Base-by-base conservation (phyloP, 306 rosid species). In the Purshia tridentata region DNA sequence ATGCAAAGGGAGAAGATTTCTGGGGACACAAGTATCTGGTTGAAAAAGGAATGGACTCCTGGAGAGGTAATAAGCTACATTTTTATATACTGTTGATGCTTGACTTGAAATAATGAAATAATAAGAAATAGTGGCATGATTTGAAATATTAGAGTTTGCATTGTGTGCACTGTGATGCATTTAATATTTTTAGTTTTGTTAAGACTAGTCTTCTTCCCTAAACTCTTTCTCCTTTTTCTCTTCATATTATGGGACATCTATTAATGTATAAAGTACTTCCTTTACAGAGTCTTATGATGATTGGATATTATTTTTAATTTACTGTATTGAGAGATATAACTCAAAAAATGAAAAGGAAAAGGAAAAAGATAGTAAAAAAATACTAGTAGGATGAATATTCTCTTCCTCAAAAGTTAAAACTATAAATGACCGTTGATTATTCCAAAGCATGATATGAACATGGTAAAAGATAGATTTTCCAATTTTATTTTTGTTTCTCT, bases 31-130 rank as follows among this genome's bases (percentile, higher is more conserved):
- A 81, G 78, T 76, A 80, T 91, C 58, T 93, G 97, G 98, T 81
- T 86, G 53, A 88, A 86, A 87, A 84, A 86, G 71, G 91, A 79
- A 82, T 93, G 97, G 97, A 79, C 8, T 67, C 94, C 94, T 6
- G 98, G 98, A 83, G 98, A 93, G 98, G 98, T 92, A 84, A 63
- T 6, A 62, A 41, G 63, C 71, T 45, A 19, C 4, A 13, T 40
- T 69, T 50, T 63, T 57, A 18, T 76, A 3, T 35, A 41, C 39
- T 15, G 35, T 49, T 62, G 46, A n/a, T 57, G 29, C 46, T 59
- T 6, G 18, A 37, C 39, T 69, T 37, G 6, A 58, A 18, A 55
- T 29, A 29, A 29, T 29, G n/a, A 29, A 29, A 29, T 29, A 6
- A 60, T 5, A 13, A 14, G 37, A 60, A 1, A 4, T 12, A 14